These are phyloP conservation scores for Phalaenopsis aphrodite DNA, from an alignment of 106 monocot genomes.

Conservation along the genomic window DNA sequence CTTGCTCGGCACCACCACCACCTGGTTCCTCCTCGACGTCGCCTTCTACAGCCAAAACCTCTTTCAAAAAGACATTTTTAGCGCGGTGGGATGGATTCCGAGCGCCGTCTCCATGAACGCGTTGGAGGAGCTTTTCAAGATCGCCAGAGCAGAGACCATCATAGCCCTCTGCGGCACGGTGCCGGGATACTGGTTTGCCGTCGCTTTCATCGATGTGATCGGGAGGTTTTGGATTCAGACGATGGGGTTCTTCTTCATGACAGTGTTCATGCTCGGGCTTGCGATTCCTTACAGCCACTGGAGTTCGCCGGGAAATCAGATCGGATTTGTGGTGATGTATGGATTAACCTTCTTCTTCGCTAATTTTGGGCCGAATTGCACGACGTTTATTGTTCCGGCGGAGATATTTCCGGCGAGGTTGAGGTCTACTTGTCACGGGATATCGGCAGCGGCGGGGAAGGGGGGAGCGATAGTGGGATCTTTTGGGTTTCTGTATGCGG, in stretches of 20 bases:
- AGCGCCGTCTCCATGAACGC: slow-evolving; percentile 18
- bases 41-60: slow-evolving; percentile 24
- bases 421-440: too few relatives aligned
- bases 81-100: slow-evolving; percentile 13
- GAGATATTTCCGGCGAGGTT: too few relatives aligned
- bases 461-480: too few relatives aligned
- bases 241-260: slow-evolving; percentile 19
- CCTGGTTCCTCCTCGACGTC: slow-evolving; percentile 23
- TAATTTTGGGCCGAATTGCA: too few relatives aligned
- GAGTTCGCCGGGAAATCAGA: too few relatives aligned
- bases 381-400: too few relatives aligned
- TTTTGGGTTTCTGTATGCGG: too few relatives aligned
- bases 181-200: slow-evolving; percentile 26
- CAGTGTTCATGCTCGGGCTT: slow-evolving; percentile 11
- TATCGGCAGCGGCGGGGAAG: too few relatives aligned
- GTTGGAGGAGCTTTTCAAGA: slow-evolving; percentile 15
- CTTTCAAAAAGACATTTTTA: slow-evolving; percentile 16
- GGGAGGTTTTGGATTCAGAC: slow-evolving; percentile 17
- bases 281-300: slow-evolving; percentile 14
- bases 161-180: slow-evolving; percentile 27
- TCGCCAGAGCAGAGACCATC: slow-evolving; percentile 16
- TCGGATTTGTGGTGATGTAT: too few relatives aligned
- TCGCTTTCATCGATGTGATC: slow-evolving; percentile 7
- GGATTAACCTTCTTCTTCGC: too few relatives aligned
- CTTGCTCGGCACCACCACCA: slow-evolving; percentile 13